Conservation (phyloP, 2,329 filamentous ascomycete genomes). For the Alternaria longipes region DNA sequence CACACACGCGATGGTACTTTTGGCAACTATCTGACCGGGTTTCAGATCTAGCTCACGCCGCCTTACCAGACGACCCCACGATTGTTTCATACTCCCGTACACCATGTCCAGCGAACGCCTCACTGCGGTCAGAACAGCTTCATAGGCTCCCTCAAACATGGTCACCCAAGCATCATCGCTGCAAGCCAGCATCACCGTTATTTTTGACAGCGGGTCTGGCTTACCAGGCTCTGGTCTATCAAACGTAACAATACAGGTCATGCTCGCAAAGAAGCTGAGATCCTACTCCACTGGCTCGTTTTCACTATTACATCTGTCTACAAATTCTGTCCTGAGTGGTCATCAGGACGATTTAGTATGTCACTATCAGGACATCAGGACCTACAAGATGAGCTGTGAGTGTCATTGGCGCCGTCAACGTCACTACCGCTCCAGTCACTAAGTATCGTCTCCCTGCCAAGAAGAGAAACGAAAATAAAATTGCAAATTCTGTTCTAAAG, state of each 20-base stretch:
- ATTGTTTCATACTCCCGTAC: constrained; percentile 4
- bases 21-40: neutral
- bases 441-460: constrained; percentile 2
- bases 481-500: neutral
- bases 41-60: neutral
- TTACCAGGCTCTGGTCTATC: neutral
- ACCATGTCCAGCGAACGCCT: constrained; percentile 4
- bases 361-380: neutral
- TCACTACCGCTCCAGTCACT: constrained; percentile 3
- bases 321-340: neutral
- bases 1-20: constrained; percentile 1
- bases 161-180: constrained; percentile 2
- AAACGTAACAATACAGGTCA: neutral
- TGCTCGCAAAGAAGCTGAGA: neutral
- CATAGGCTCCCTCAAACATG: neutral
- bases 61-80: neutral
- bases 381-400: neutral
- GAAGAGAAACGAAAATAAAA: constrained; percentile 4
- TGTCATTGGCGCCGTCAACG: neutral
- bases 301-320: neutral
- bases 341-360: neutral
- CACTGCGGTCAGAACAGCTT: neutral
- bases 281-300: neutral
- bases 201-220: neutral
- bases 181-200: neutral